Evolutionary conservation across 139 green algal genomes (phyloP).

Genomic region (Mesostigma viride): DNA sequence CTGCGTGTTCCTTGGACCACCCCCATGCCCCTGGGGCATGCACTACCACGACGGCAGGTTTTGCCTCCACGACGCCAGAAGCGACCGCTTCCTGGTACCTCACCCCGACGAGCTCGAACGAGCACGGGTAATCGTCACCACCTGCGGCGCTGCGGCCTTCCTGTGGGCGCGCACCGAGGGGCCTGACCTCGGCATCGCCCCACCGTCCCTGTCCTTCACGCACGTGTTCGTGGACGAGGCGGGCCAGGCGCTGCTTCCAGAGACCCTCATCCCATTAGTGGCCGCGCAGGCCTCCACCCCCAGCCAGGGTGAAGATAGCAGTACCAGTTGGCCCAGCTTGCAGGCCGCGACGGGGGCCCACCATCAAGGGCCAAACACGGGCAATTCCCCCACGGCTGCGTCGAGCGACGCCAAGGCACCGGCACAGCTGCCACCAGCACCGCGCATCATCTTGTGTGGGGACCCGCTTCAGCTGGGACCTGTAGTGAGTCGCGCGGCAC

Average conservation of each 20-base stretch:
- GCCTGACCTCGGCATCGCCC: too few relatives aligned
- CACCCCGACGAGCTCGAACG: conserved; percentile 7
- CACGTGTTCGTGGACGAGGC: conserved; percentile 26
- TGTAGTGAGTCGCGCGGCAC: conserved; percentile 7
- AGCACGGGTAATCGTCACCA: conserved; percentile 24
- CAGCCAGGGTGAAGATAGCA: too few relatives aligned
- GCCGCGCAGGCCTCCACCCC: too few relatives aligned
- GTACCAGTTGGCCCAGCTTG: too few relatives aligned
- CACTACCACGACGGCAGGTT: background rate
- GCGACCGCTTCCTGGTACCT: background rate
- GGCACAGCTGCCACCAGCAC: too few relatives aligned
- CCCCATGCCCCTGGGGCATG: background rate
- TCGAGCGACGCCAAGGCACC: too few relatives aligned
- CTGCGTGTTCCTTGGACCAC: background rate
- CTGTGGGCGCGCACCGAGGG: too few relatives aligned
- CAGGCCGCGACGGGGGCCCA: too few relatives aligned
- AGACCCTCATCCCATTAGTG: conserved; percentile 20
- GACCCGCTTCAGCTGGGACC: conserved; percentile 20
- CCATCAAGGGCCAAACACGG: too few relatives aligned
- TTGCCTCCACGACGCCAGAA: background rate
- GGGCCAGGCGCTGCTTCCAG: conserved; percentile 19
- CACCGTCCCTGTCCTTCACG: conserved; percentile 11
- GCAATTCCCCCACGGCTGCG: too few relatives aligned
- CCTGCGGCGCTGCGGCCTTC: conserved; percentile 10
- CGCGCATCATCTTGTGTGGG: conserved; percentile 10